Base-by-base conservation (phyloP, 2,329 filamentous ascomycete genomes). In the Septoria petroselini region DNA sequence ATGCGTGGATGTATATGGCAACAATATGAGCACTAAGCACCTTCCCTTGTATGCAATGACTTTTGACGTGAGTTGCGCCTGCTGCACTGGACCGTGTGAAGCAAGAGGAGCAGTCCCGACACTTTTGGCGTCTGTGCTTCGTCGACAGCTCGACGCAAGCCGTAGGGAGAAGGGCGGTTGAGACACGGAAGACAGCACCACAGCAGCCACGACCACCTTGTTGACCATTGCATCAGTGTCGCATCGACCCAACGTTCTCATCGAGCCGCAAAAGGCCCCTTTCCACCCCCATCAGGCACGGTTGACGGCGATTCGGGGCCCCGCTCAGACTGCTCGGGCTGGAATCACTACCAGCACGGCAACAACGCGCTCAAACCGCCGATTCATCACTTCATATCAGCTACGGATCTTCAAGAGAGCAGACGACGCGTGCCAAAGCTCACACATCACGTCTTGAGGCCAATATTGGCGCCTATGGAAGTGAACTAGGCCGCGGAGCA, bases 281-380 rank as follows among this genome's bases (percentile, higher is more conserved):
- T 38, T 12, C 41, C 25, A 18, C 19, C 33, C 23, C 39, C 30
- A 21, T 19, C 44, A 31, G n/a, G 35, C n/a, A 29, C 41, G 29
- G 23, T 14, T 35, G 50, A 52, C 15, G 46, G 41, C 40, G 30
- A 23, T 21, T 47, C 25, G 31, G 12, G 11, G 7, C 17, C 25
- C 29, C 15, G 30, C 43, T 48, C 48, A 42, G 52, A 57, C 57
- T 57, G 54, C 50, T 58, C 54, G 54, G 50, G 43, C 34, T 15
- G 29, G 29, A 35, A 29, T 25, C 38, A 34, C 27, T 41, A 48
- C 52, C n/a, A 54, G 48, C 21, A 50, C 56, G 37, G 43, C 52
- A 41, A 39, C 45, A 43, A 41, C 43, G 54, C 46, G 42, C 45
- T 33, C 45, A 40, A 33, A 37, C 41, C 33, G 33, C 40, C 34